A percentile compares a stretch with the other conserved stretches of the same genome.
These are phyloP conservation scores for Psilocybe cyanescens DNA, from an alignment of 768 basidiomycete genomes.

Conservation along the genomic window DNA sequence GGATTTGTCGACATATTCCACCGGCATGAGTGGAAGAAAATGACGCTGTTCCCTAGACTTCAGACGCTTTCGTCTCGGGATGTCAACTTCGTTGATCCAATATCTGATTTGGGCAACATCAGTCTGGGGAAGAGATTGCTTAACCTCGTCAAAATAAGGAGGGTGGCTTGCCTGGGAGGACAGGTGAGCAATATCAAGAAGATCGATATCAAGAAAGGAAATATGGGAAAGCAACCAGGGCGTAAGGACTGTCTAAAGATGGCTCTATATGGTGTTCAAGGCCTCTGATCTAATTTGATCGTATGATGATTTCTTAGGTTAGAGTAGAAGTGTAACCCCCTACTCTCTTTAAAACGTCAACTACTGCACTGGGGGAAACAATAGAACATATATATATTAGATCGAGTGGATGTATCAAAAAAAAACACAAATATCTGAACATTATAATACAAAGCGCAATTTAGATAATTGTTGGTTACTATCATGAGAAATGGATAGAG, in stretches of 20 bases:
- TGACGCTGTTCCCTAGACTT: not conserved
- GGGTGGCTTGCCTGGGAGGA: not conserved
- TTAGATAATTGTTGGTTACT: not conserved
- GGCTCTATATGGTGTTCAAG: no score
- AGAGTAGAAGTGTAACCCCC: no score
- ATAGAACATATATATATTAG: no score
- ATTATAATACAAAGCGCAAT: not conserved
- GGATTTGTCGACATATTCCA: not conserved
- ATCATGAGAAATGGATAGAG: not conserved
- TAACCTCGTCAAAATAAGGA: not conserved
- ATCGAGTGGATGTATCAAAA: no score
- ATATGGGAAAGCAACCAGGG: not conserved
- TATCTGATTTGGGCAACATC: not conserved
- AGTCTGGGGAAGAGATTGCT: not conserved
- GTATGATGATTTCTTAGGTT: no score
- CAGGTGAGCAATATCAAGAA: not conserved
- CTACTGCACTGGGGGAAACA: no score
- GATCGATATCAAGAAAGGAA: not conserved
- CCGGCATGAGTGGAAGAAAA: not conserved
- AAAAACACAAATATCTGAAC: not conserved
- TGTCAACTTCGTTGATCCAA: not conserved
- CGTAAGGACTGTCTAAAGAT: no score
- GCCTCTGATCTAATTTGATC: no score
- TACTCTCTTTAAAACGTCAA: no score
- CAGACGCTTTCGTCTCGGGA: not conserved